Evolutionary conservation across 139 green algal genomes (phyloP).

Genomic region (Raphidocelis subcapitata): DNA sequence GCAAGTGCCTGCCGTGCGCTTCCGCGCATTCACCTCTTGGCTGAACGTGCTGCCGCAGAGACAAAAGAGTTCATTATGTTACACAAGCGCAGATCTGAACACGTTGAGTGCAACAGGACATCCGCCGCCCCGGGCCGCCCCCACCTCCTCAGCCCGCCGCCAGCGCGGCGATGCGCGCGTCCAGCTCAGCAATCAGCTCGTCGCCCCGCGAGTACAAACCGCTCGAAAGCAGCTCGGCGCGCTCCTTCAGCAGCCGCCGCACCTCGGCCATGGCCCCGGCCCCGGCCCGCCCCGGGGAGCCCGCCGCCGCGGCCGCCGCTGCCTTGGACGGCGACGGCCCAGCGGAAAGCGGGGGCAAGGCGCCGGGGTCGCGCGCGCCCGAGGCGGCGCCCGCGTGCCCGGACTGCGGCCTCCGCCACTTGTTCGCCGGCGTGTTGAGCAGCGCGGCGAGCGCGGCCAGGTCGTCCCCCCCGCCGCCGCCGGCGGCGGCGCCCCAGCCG

Average conservation of each 20-base stretch:
- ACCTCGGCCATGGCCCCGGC: constrained; percentile 34
- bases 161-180: constrained; percentile 25
- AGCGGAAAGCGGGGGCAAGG: neutral
- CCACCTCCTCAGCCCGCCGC: too few relatives aligned
- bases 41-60: too few relatives aligned
- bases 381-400: neutral
- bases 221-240: constrained; percentile 50
- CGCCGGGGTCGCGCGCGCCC: neutral
- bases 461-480: neutral
- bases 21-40: too few relatives aligned
- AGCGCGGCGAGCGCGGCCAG: neutral
- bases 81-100: too few relatives aligned
- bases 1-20: too few relatives aligned
- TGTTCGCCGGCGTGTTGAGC: neutral
- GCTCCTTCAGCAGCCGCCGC: constrained; percentile 46
- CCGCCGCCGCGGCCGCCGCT: neutral
- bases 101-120: too few relatives aligned
- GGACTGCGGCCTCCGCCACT: neutral
- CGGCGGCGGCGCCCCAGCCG: neutral
- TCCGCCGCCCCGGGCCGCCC: too few relatives aligned
- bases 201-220: constrained; percentile 28
- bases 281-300: neutral
- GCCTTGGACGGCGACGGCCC: neutral
- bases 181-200: constrained; percentile 21
- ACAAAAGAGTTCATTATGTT: too few relatives aligned